These are phyloP conservation scores for Ascochyta viciae-villosae DNA, from an alignment of 2,329 filamentous ascomycete genomes.

Conservation along the genomic window DNA sequence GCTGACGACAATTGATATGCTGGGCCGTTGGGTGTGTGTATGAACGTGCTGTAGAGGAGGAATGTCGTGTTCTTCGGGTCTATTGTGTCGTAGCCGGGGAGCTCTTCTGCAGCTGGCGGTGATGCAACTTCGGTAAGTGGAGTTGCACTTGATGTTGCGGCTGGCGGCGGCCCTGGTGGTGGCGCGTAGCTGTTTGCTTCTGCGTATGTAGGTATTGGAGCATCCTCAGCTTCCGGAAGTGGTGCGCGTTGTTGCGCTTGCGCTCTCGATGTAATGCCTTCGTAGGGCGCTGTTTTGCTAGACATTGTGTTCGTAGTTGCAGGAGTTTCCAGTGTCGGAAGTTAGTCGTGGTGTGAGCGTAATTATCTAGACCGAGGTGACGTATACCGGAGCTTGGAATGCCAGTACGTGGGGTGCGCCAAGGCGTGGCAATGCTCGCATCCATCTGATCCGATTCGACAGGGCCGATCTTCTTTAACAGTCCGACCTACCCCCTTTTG, in stretches of 20 bases:
- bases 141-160: neutral
- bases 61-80: slow-evolving; percentile 25
- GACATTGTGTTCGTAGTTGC: neutral
- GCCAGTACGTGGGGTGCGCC: slow-evolving; percentile 12
- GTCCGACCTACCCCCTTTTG: neutral
- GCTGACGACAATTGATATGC: slow-evolving; percentile 28
- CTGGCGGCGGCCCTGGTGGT: slow-evolving; percentile 10
- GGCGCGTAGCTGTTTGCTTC: slow-evolving; percentile 16
- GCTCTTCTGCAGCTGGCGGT: slow-evolving; percentile 13
- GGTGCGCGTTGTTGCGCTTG: slow-evolving; percentile 8
- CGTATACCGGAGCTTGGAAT: slow-evolving; percentile 10
- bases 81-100: slow-evolving; percentile 27
- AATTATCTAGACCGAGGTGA: slow-evolving; percentile 7
- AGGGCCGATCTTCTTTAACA: neutral
- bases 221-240: slow-evolving; percentile 9
- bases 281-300: slow-evolving; percentile 12
- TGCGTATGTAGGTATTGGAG: slow-evolving; percentile 16
- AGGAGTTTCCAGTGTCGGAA: neutral
- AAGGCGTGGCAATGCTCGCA: slow-evolving; percentile 10
- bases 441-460: slow-evolving; percentile 12
- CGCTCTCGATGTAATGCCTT: slow-evolving; percentile 12
- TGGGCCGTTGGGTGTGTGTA: slow-evolving; percentile 23
- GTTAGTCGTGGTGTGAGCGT: neutral
- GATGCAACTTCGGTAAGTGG: neutral
- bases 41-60: slow-evolving; percentile 27